Percentiles rank a stretch among this genome's conserved stretches.
Conservation (phyloP, 2,329 filamentous ascomycete species). For the Trichoderma lentiforme region DNA sequence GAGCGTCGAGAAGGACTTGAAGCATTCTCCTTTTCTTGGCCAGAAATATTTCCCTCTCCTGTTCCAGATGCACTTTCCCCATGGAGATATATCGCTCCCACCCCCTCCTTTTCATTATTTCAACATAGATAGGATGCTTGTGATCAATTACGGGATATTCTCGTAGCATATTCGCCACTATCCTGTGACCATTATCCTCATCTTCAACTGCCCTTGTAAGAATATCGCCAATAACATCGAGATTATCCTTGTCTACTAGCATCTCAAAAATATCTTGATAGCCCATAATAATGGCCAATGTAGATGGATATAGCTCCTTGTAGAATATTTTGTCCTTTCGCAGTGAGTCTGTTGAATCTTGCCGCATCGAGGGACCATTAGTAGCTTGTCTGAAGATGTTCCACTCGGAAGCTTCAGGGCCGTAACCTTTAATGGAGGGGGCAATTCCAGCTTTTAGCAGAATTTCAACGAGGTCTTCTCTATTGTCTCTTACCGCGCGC, state of each 20-base stretch:
- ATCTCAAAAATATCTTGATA: not conserved
- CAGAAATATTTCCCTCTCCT: not conserved
- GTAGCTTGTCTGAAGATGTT: not conserved
- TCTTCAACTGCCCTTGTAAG: not conserved
- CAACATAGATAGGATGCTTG: not conserved
- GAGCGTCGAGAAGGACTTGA: not conserved
- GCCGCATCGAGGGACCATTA: not conserved
- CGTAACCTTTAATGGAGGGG: not conserved
- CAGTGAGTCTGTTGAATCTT: not conserved
- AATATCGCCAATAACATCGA: not conserved
- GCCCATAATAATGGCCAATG: not conserved
- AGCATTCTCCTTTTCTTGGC: not conserved
- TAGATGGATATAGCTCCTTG: not conserved
- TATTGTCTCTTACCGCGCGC: not conserved
- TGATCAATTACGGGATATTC: not conserved
- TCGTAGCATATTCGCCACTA: not conserved
- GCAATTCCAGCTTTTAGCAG: not conserved
- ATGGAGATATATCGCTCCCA: not conserved
- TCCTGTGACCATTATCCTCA: not conserved
- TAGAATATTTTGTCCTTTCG: not conserved
- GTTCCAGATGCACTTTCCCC: not conserved
- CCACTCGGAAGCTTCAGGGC: not conserved
- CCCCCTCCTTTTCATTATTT: not conserved
- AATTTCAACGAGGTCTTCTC: not conserved
- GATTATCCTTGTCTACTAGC: not conserved